phyloP scores from a whole-genome alignment of 257 asterid genomes.

The Ehretia macrophylla region DNA sequence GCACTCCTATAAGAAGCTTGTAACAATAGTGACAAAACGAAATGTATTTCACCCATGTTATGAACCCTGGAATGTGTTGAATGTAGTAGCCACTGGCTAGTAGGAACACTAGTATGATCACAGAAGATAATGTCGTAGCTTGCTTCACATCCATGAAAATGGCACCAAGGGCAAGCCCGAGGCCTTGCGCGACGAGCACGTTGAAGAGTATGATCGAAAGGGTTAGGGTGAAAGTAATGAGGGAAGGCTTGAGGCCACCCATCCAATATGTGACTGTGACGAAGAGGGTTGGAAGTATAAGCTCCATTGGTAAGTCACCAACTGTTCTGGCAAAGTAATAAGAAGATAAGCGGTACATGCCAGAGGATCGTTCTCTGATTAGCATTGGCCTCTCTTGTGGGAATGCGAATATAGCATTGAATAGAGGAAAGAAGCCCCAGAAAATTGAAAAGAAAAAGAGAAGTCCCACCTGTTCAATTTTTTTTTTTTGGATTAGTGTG shows the following conservation, averaged over 20 bases:
- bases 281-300: slow-evolving; percentile 70
- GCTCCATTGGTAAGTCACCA: slow-evolving; percentile 87
- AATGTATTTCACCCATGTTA: slow-evolving; percentile 63
- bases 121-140: slow-evolving; percentile 63
- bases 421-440: slow-evolving; percentile 83
- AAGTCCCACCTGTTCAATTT: slow-evolving; percentile 69
- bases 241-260: slow-evolving; percentile 75
- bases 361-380: slow-evolving; percentile 52
- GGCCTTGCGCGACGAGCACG: slow-evolving; percentile 75
- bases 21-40: slow-evolving; percentile 73
- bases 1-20: slow-evolving; percentile 67
- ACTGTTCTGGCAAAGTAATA: slow-evolving; percentile 60
- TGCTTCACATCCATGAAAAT: slow-evolving; percentile 68
- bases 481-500: too few species aligned
- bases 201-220: slow-evolving; percentile 54
- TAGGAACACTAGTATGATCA: slow-evolving; percentile 65
- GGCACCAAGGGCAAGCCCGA: slow-evolving; percentile 89
- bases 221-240: slow-evolving; percentile 45
- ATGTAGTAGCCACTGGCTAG: slow-evolving; percentile 77
- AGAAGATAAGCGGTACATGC: slow-evolving; percentile 79
- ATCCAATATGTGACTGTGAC: slow-evolving; percentile 72
- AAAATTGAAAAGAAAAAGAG: slow-evolving; percentile 82
- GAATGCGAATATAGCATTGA: slow-evolving; percentile 66
- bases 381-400: slow-evolving; percentile 74
- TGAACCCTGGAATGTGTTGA: slow-evolving; percentile 63